A percentile compares a stretch with the other conserved stretches of the same genome.
These are phyloP conservation scores for Cladosporium cucumerinum DNA, from an alignment of 2,329 filamentous ascomycete species.

Conservation along the genomic window DNA sequence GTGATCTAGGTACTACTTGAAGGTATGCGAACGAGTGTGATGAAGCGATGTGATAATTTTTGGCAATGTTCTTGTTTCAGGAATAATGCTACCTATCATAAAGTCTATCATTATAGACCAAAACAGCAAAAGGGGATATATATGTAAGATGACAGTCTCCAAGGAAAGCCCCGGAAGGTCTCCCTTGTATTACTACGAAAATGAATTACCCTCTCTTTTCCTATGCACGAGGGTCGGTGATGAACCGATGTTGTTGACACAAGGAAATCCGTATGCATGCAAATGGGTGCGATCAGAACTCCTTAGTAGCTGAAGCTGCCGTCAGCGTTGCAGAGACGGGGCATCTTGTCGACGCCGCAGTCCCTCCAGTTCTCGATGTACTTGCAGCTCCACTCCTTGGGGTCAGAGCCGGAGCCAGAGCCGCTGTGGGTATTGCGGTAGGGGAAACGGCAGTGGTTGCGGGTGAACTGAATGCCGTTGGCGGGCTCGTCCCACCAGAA, in stretches of 20 bases:
- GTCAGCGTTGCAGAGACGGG: conserved; percentile 17
- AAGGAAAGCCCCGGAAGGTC: not conserved
- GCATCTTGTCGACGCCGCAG: conserved; percentile 22
- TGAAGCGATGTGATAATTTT: not conserved
- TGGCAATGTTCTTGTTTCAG: not conserved
- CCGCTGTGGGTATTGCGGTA: conserved; percentile 37
- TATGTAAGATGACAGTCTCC: not conserved
- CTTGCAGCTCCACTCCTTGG: conserved; percentile 38
- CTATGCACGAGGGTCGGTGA: not conserved
- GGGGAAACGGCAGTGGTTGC: conserved; percentile 45
- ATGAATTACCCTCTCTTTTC: not conserved
- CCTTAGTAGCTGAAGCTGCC: conserved; percentile 16
- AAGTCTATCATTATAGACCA: not conserved
- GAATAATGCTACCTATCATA: not conserved
- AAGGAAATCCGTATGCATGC: conserved; percentile 2
- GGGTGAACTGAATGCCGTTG: conserved; percentile 43
- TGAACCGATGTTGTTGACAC: not conserved
- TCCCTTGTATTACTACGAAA: not conserved
- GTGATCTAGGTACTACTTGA: not conserved
- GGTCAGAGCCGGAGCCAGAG: conserved; percentile 33
- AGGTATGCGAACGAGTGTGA: not conserved
- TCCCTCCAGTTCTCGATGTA: conserved; percentile 31
- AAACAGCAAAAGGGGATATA: not conserved
- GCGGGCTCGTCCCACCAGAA: conserved; percentile 42
- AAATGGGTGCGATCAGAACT: not conserved